These are phyloP conservation scores for Chloranthus sessilifolius DNA, from an alignment of 164 flowering plant species.

Conservation along the genomic window DNA sequence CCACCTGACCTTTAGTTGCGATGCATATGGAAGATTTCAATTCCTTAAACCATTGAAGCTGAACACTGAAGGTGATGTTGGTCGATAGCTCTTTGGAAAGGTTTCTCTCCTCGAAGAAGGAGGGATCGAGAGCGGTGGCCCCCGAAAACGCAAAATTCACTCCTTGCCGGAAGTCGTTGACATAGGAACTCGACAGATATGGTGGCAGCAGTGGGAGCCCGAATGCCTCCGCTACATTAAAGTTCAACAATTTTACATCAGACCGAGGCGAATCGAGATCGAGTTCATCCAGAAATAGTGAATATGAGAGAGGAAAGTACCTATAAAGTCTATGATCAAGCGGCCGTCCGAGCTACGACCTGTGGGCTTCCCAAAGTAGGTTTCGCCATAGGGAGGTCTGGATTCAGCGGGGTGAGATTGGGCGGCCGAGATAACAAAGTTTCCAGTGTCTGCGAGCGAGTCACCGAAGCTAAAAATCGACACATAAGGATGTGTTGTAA, in stretches of 20 bases:
- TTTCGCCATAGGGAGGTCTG: constrained; percentile 31
- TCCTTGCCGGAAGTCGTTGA: constrained; percentile 21
- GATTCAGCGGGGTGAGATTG: not conserved
- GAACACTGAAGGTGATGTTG: constrained; percentile 20
- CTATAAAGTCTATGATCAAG: constrained; percentile 29
- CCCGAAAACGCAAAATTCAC: constrained; percentile 60
- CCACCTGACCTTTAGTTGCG: not conserved
- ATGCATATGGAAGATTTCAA: constrained; percentile 1
- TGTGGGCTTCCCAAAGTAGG: constrained; percentile 33
- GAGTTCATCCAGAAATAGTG: too few relatives aligned
- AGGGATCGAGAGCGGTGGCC: constrained; percentile 41
- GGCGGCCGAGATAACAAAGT: constrained; percentile 2
- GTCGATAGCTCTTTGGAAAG: not conserved
- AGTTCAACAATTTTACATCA: not conserved
- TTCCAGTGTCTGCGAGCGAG: constrained; percentile 13
- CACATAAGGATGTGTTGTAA: not conserved
- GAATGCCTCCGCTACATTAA: constrained; percentile 6
- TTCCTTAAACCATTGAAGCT: constrained; percentile 30
- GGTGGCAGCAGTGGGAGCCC: constrained; percentile 44
- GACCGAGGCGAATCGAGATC: constrained; percentile 7
- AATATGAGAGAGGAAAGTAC: constrained; percentile 5
- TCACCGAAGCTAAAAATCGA: constrained; percentile 13
- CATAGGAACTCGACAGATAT: constrained; percentile 24
- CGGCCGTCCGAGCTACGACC: constrained; percentile 31
- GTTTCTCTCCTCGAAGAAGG: constrained; percentile 12